Evolutionary conservation across 805 yeast genomes (phyloP), one percentile per base, ranked within the genome.

Genomic region (Saccharomyces kudriavzevii): DNA sequence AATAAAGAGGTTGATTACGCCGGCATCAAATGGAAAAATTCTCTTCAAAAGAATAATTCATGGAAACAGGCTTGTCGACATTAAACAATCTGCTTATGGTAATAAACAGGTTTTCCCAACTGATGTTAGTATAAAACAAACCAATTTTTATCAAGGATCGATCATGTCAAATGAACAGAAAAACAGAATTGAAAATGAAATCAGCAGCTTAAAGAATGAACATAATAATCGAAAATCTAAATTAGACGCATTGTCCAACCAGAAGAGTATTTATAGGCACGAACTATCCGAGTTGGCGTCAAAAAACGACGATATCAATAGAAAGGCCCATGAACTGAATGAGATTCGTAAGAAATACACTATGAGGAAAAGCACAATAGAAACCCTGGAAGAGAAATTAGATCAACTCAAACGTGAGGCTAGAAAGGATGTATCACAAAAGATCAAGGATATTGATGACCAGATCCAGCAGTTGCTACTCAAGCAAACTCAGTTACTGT

Each of bases 41-140:
- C 69, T 74, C 0, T 80, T 88, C 58, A 70, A 70, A 49, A 82
- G 79, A 63, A 81, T 85, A 62, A 75, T 86, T 50, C 81, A 84
- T 25, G 89, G 85, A 0, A 78, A 77, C 52, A 73, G 76, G 2
- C 56, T 82, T 13, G 80, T 79, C 54, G 73, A 74, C 10, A 70
- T 87, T 14, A 70, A 66, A 8, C 73, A 73, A 56, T 90, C 97
- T 1, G 67, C 65, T 17, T 89, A 85, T 69, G 96, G 95, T 26
- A 67, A 73, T 2, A 74, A 70, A 57, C 87, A 83, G 61, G 70
- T 76, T 2, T 74, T 78, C 64, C 75, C 76, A 2, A 56, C 54
- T 9, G 62, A 57, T 29, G 49, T 59, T 43, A 45, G 52, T 13
- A 50, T 60, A 20, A 56, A 58, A 48, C 29, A 30, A 22, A 58